Evolutionary conservation across 768 basidiomycete genomes (phyloP), one percentile per base, ranked within the genome.

Genomic region (Macrocybe gigantea): DNA sequence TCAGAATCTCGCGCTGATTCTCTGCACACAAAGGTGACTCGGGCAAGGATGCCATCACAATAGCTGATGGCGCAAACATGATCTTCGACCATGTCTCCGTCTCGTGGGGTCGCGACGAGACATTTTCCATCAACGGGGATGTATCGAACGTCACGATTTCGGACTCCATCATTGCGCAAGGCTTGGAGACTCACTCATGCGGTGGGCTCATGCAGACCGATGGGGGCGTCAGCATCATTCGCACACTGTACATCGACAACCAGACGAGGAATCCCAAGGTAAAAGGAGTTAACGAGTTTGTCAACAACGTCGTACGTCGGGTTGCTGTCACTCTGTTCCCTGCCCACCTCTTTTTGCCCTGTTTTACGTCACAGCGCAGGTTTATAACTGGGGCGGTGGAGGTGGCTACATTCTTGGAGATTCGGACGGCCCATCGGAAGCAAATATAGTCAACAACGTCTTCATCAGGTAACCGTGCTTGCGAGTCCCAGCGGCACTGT

Each of bases 161-260:
- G 13, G 64, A 68, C 45, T 65, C 60, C n/a, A 67, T 68, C 51
- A 68, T 68, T 35, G 62, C 66, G 5, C 66, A 68, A 49, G 66
- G 66, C 39, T 53, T 68, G 1, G 60, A 68, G 45, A 67, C 66
- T 11, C 66, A 68, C 49, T 65, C 64, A 7, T 63, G 62, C 45
- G 66, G 66, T 37, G 66, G 66, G 3, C 62, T 68, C 45, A 67
- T 67, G 5, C 66, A 68, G 45, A 66, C 66, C 31, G 56, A 55
- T 44, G 66, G 66, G 1, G 66, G 66, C 33, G 61, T 68, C 44
- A 67, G 66, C 38, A 68, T 68, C 40, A 56, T 68, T 43, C 63
- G 66, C 7, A 57, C 61, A 4, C 49, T 67, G n/a, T 67, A 68
- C 41, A 67, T 68, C 45, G 66, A 68, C 53, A 68, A 68, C 48